Base-by-base conservation (phyloP, 805 yeast genomes). In the Candida anglica region DNA sequence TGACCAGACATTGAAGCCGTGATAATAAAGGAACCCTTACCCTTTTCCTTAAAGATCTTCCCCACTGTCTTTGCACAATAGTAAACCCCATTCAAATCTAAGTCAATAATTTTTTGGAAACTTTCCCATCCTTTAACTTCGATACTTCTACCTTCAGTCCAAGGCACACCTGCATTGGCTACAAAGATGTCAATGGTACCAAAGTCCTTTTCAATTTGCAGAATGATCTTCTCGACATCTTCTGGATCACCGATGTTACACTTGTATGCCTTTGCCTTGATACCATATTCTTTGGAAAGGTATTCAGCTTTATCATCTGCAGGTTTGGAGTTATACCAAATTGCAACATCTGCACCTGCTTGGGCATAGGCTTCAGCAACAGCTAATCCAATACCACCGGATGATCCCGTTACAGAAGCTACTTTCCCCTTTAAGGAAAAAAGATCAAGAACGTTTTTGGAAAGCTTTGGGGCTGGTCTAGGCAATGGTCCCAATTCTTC, bases 131-230 rank as follows among this genome's bases (percentile, higher is more conserved):
- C 64, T 27, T 62, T 57, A 22, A 53, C 66, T 19, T 65, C 65
- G 32, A 63, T 42, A 38, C 55, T 50, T 14, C 73, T 73, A 15
- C 89, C 88, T 19, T 73, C 67, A 15, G 77, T 71, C 94, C 94
- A 86, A 11, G 87, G 79, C 30, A 86, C 77, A 27, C 96, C 96
- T 10, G 96, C 96, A 56, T 87, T 87, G 48, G 94, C 94, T 30
- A 87, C 93, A 50, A 85, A 81, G 18, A 86, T 65, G 58, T 87
- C 95, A 44, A 87, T 77, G 41, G 76, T 75, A 36, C 91, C 93
- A 54, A 87, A 86, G 51, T 86, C 94, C 39, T 59, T 43, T 42
- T 67, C 73, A 41, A 79, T 76, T 54, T 68, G 69, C 24, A 50
- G 54, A 33, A 81, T 63, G 11, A 75, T 67, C 14, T 43, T 45